Percentiles rank a stretch among this genome's conserved stretches.
Conservation (phyloP, 176 grass and related monocot genomes). For the Lolium multiflorum region DNA sequence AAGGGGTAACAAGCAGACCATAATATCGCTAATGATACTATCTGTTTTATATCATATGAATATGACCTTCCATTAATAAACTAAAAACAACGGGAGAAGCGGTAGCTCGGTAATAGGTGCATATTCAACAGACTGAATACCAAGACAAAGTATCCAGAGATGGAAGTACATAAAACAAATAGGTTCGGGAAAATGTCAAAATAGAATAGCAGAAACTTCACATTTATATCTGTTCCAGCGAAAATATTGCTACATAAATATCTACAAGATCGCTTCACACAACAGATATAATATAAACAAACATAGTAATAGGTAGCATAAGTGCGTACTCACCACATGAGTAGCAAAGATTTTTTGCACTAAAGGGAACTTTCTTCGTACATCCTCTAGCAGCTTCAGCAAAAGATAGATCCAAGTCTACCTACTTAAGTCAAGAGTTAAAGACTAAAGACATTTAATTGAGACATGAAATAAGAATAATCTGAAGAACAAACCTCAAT, state of each 20-base stretch:
- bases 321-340: conserved; percentile 76
- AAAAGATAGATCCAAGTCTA: conserved; percentile 83
- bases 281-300: conserved; percentile 23
- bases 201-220: conserved; percentile 19
- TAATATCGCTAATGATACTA: not conserved
- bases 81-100: conserved; percentile 25
- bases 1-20: not conserved
- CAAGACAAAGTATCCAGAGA: not conserved
- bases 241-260: conserved; percentile 12
- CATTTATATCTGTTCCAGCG: conserved; percentile 9
- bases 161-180: conserved; percentile 24
- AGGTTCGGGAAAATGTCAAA: conserved; percentile 29
- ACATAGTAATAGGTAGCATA: conserved; percentile 23
- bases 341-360: conserved; percentile 77
- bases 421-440: conserved; percentile 56
- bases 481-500: conserved; percentile 69
- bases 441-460: conserved; percentile 13
- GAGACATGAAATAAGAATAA: conserved; percentile 38
- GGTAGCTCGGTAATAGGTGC: not conserved
- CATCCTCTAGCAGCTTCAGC: conserved; percentile 84
- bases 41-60: conserved; percentile 3
- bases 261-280: conserved; percentile 34
- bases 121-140: conserved; percentile 10
- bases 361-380: conserved; percentile 66
- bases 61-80: conserved; percentile 3